Evolutionary conservation across 805 yeast genomes (phyloP), one percentile per base, ranked within the genome.

Genomic region (Phaffomyces opuntiae): DNA sequence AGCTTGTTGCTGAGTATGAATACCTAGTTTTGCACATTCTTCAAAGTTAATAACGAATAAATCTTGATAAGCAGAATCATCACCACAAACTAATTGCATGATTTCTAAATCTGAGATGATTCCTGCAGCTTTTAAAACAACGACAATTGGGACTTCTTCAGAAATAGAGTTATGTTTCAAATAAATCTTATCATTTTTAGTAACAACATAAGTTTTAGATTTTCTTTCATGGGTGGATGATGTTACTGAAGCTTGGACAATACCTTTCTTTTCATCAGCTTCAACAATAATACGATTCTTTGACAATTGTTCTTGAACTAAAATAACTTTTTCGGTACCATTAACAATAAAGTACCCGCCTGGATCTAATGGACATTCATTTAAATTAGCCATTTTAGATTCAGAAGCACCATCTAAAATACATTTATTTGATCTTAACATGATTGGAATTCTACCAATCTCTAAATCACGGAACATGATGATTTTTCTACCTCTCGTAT

Each of bases 381-480:
- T 83, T 54, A 86, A 72, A 25, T 69, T 69, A 0, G 99, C 97
- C 98, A 93, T 91, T 55, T 80, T 83, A 29, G 69, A 64, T 58
- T 91, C 96, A 42, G 79, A 72, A 40, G 85, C 80, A 17, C 89
- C 95, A 50, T 80, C 80, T 49, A 93, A 70, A 33, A 87, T 81
- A 74, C 99, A 93, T 63, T 89, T 88, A 62, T 88, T 87, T 25
- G 96, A 86, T 56, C 97, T 75, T 56, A 93, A 74, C 99, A 93
- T 93, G 58, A 93, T 82, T n/a, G 99, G 99, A 96, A 93, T 93
- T 60, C 96, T 78, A 33, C 99, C 99, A 49, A 93, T 91, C 62
- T 90, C 97, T 49, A 93, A 76, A 60, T 88, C 95, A 57, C 85
- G 77, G 56, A 88, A 91, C 72, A 87, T 79, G 54, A 91, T 87